Percentiles rank a stretch among this genome's conserved stretches.
These are phyloP conservation scores for Ustilaginoidea virens DNA, from an alignment of 2,329 filamentous ascomycete species.

Conservation along the genomic window DNA sequence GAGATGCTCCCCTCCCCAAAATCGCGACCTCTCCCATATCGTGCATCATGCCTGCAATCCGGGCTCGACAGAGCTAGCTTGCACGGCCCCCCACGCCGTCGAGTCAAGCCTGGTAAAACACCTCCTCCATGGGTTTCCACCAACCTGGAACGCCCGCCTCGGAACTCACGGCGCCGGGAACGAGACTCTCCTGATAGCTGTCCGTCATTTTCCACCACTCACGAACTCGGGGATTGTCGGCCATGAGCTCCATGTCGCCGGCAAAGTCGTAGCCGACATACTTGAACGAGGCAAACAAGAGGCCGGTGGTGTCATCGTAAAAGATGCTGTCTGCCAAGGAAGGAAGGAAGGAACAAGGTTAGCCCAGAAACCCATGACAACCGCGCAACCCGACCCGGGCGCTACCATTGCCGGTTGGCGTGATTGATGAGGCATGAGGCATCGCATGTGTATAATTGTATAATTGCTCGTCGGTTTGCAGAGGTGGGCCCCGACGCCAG, in stretches of 20 bases:
- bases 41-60: no score
- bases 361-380: not conserved
- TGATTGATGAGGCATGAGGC: no score
- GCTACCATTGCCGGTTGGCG: no score
- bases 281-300: slow-evolving; percentile 63
- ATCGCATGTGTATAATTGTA: no score
- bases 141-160: slow-evolving; percentile 44
- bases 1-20: no score
- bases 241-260: slow-evolving; percentile 64
- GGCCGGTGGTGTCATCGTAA: slow-evolving; percentile 44
- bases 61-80: no score
- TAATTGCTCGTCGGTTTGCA: no score
- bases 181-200: slow-evolving; percentile 51
- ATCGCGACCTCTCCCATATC: not conserved
- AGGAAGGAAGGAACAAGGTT: not conserved
- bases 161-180: slow-evolving; percentile 42
- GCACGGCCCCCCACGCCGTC: not conserved
- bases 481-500: no score
- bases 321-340: slow-evolving; percentile 49
- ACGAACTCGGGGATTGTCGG: slow-evolving; percentile 53
- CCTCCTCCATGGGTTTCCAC: slow-evolving; percentile 56
- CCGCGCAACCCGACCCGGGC: no score
- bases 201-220: slow-evolving; percentile 78
- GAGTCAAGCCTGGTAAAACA: slow-evolving; percentile 42
- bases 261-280: slow-evolving; percentile 61